Evolutionary conservation across 176 grass and related monocot species (phyloP).

Genomic region (Hsuehochloa calcarea): DNA sequence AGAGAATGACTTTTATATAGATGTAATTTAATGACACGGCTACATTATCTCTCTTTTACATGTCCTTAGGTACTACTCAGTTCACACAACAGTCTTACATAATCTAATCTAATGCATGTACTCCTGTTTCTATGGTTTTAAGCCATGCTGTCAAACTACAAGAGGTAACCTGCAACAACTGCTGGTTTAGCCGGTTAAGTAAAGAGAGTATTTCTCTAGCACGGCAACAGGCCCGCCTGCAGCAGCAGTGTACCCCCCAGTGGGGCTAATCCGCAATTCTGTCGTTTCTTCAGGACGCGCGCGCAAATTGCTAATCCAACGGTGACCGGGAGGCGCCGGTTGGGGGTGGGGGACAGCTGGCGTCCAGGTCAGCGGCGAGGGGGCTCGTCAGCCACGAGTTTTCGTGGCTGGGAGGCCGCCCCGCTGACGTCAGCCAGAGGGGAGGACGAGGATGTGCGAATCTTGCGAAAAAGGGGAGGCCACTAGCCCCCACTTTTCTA

Average conservation of each 20-base stretch:
- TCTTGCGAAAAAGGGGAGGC: constrained; percentile 40
- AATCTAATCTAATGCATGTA: background rate
- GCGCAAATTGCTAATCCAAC: background rate
- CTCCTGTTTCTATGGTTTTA: background rate
- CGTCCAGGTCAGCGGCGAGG: constrained; percentile 51
- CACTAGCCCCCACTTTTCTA: constrained; percentile 16
- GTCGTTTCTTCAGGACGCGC: background rate
- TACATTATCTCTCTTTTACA: no score
- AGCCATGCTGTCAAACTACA: background rate
- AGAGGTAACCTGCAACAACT: background rate
- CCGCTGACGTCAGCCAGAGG: constrained; percentile 26
- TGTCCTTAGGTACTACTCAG: accelerated
- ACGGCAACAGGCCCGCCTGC: accelerated
- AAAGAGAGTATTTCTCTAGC: background rate
- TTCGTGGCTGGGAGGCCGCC: constrained; percentile 53
- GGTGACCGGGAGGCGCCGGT: background rate
- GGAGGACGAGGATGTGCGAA: background rate
- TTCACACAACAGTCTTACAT: background rate
- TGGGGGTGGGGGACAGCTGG: background rate
- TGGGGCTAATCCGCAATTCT: background rate
- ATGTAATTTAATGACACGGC: no score
- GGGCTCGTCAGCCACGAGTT: constrained; percentile 40
- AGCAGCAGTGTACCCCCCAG: no score
- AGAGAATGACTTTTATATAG: no score
- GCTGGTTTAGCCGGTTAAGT: no score